Base-by-base conservation (phyloP, 2,329 filamentous ascomycete species). In the Fusarium sp. region DNA sequence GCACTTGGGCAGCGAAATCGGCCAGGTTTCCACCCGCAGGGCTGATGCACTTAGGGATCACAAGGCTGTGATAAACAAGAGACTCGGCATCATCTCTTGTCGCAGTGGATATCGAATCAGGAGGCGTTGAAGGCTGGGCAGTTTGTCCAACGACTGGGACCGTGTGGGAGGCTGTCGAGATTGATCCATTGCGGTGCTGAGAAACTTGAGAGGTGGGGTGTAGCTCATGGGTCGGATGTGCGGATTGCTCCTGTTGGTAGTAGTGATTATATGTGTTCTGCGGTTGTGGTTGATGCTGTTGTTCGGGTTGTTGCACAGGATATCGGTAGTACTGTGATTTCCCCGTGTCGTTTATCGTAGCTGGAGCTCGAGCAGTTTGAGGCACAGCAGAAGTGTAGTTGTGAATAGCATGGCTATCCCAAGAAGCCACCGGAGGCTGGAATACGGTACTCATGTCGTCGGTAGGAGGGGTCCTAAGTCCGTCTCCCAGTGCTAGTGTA, bases 1-100 rank as follows among this genome's bases (percentile, higher is more conserved):
- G 73, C 81, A 94, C 92, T 86, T 94, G 89, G 61, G 94, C 93
- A 55, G 93, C 92, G 79, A 97, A 94, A 76, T 96, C 92, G 12
- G 93, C 87, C 71, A 97, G 79, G 76, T 88, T 94, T 10, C 93
- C 92, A 47, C 92, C 92, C 72, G 86, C 89, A 34, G 90, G 85
- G 75, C 91, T 94, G 76, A 97, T 94, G 40, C 92, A 91, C 46
- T 85, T 83, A 9, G 94, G 93, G 43, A 97, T 90, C 74, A 91
- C 89, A 40, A 95, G 83, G 75, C 86, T 89, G 76, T 89, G 87
- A 65, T 82, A 83, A 4, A 87, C 84, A 78, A 89, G 82, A 29
- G 80, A 81, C 29, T 82, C 80, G 7, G 82, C 80, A 40, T 84
- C 82, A 57, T 81, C 77, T 8, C 8, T 78, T 69, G 54, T 76